Base-by-base conservation (phyloP, 345 rosid species). In the Alliaria petiolata region DNA sequence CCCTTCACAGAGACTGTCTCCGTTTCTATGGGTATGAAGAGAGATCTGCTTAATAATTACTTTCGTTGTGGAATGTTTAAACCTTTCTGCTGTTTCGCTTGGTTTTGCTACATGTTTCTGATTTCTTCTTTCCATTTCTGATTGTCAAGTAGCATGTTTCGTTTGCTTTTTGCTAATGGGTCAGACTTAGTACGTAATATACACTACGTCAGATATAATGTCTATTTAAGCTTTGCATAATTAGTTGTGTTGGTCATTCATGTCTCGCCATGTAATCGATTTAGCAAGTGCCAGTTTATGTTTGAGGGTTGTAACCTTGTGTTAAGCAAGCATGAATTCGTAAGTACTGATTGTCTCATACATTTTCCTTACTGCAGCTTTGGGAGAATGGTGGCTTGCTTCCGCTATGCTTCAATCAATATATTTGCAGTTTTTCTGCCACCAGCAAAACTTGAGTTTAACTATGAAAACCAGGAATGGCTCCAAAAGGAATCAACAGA, bases 11-110 rank as follows among this genome's bases (percentile, higher is more conserved):
- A 79, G 98, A 95, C 72, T 95, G 99, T 82, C 98, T 95, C 67
- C 96, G 98, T 61, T 95, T 95, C 76, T 95, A 95, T 78, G 97
- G 99, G 99, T 91, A 86, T 76, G n/a, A n/a, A n/a, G n/a, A n/a
- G n/a, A 49, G 12, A 67, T 42, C 15, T 75, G 39, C 62, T 51
- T 60, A 16, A 46, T 61, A 60, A 22, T 60, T 49, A n/a, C n/a
- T n/a, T n/a, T n/a, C n/a, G n/a, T 8, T 51, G 25, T n/a, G n/a
- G n/a, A n/a, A n/a, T n/a, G 62, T 11, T 53, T 19, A 42, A 16
- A 54, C 16, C 62, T 42, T 54, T 16, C 31, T 28, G 40, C 22
- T 28, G 51, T 46, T 66, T 28, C 20, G 2, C 61, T 58, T 59
- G 45, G n/a, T 47, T 47, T 40, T 28, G 25, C 19, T 73, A 19